Percentiles rank a stretch among this genome's conserved stretches.
Evolutionary conservation across 2,329 filamentous ascomycete species (phyloP).

Genomic region (Pseudopyricularia javanii): DNA sequence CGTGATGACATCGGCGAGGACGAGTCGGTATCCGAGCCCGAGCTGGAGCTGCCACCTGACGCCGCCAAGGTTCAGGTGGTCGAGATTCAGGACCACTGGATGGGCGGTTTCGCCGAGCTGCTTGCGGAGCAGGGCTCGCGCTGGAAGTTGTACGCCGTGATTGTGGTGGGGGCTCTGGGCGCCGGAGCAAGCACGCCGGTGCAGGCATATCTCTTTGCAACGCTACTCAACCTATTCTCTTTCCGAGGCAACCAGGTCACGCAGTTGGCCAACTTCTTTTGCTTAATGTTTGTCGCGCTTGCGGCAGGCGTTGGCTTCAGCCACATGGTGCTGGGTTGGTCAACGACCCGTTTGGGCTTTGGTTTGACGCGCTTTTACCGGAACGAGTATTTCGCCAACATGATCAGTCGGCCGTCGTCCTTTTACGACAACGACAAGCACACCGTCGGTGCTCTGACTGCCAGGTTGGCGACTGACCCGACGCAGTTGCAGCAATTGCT

Average conservation of each 20-base stretch:
- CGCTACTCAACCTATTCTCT: slow-evolving; percentile 37
- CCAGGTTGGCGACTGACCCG: slow-evolving; percentile 41
- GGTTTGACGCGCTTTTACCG: slow-evolving; percentile 41
- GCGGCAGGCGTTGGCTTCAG: slow-evolving; percentile 37
- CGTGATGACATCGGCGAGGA: slow-evolving; percentile 21
- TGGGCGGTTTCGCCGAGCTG: slow-evolving; percentile 38
- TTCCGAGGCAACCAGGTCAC: slow-evolving; percentile 18
- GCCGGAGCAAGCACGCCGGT: slow-evolving; percentile 20
- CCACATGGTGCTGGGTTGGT: slow-evolving; percentile 38
- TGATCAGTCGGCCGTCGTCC: slow-evolving; percentile 42
- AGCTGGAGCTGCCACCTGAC: slow-evolving; percentile 6
- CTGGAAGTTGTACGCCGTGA: slow-evolving; percentile 34
- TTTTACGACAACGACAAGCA: slow-evolving; percentile 51
- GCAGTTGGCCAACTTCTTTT: slow-evolving; percentile 42
- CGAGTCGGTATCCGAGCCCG: slow-evolving; percentile 15
- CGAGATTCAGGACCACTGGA: slow-evolving; percentile 21
- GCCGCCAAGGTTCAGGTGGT: slow-evolving; percentile 10
- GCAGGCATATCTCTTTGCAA: slow-evolving; percentile 43
- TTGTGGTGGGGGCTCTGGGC: slow-evolving; percentile 27
- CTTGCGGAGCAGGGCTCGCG: slow-evolving; percentile 38
- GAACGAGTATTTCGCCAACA: slow-evolving; percentile 45
- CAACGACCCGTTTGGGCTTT: slow-evolving; percentile 32
- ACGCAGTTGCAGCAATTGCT: slow-evolving; percentile 49
- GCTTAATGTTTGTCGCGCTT: slow-evolving; percentile 50
- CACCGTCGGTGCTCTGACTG: slow-evolving; percentile 46